Base-by-base conservation (phyloP, 148 eudicot genomes). In the Vaccinium corymbosum region DNA sequence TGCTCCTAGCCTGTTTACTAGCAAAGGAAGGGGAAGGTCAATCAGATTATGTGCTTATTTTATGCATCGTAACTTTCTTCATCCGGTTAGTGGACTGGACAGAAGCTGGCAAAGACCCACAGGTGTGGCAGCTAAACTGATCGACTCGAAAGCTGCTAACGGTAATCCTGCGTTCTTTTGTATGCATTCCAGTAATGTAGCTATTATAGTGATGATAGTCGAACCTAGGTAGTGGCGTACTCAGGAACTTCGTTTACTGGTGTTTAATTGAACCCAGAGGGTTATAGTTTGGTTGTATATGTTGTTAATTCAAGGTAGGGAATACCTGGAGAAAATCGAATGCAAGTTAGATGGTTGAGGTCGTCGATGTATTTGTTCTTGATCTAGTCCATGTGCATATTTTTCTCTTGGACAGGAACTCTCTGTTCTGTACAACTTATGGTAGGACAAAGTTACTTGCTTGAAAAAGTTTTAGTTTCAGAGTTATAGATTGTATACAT, bases 21-120 rank as follows among this genome's bases (percentile, higher is more conserved):
- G 75, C 8, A 70, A 57, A 6, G 56, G 27, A 4, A 7, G 1
- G 42, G 13, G 71, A 74, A 76, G 57, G 25, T 74, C 16, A 55
- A 9, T 72, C 11, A 57, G 73, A 59, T 75, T 42, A 15, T 35
- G 71, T 32, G 46, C 19, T 13, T 32, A 50, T 50, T 32, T 17
- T 12, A 29, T 59, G 14, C 75, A 14, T 48, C 38, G n/a, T 76
- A 64, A 46, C 75, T 42, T n/a, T 13, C 78, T 66, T 73, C 11
- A 86, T 81, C 27, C 94, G 99, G 95, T 95, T 10, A 89, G 92
- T 84, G 99, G 99, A 83, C 84, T 97, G 87, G 98, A 97, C 73
- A 92, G 99, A 91, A 94, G 99, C 84, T 93, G 98, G 97, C 98
- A 94, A 88, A 92, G 94, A 79, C 97, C 98, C 0, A 91, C 99